A percentile compares a stretch with the other conserved stretches of the same genome.
These are phyloP conservation scores for Chaetomiaceae sp. DNA, from an alignment of 2,329 filamentous ascomycete species.

Conservation along the genomic window DNA sequence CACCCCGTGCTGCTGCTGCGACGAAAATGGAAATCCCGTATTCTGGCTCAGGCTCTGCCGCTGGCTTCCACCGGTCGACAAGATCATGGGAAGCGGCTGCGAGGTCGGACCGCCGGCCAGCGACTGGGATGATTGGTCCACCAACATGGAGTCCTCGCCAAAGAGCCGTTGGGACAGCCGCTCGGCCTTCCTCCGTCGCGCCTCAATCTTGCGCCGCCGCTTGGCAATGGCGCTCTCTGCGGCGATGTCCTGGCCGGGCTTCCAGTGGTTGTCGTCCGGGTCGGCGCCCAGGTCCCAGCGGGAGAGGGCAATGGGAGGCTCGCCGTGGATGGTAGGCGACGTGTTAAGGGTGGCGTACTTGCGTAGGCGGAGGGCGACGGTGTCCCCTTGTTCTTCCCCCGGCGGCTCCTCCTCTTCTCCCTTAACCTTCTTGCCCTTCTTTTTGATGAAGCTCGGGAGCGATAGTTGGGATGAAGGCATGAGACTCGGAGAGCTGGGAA, in stretches of 20 bases:
- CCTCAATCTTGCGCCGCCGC: slow-evolving; percentile 16
- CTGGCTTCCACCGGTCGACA: slow-evolving; percentile 2
- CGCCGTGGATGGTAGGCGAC: slow-evolving; percentile 3
- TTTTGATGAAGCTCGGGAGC: slow-evolving; percentile 9
- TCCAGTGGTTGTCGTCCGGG: slow-evolving; percentile 18
- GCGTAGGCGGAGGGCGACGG: slow-evolving; percentile 15
- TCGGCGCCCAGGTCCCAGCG: slow-evolving; percentile 20
- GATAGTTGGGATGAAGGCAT: slow-evolving; percentile 2
- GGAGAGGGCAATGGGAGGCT: slow-evolving; percentile 8
- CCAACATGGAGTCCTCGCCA: slow-evolving; percentile 11
- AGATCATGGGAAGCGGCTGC: slow-evolving; percentile 9
- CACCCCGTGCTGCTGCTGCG: slow-evolving; percentile 7
- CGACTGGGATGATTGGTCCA: slow-evolving; percentile 13
- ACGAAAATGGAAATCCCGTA: not conserved
- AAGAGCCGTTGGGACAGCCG: slow-evolving; percentile 15
- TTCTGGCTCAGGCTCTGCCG: not conserved
- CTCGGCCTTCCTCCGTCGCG: slow-evolving; percentile 16
- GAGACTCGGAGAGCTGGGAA: slow-evolving; percentile 15
- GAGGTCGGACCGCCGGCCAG: slow-evolving; percentile 1
- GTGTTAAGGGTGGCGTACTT: slow-evolving; percentile 15
- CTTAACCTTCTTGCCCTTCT: slow-evolving; percentile 1
- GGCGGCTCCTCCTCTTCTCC: not conserved
- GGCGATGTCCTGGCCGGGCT: slow-evolving; percentile 14
- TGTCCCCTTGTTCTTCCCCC: slow-evolving; percentile 8
- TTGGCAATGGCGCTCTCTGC: slow-evolving; percentile 15